Base-by-base conservation (phyloP, 768 basidiomycete genomes). In the Lactifluus echinatus region DNA sequence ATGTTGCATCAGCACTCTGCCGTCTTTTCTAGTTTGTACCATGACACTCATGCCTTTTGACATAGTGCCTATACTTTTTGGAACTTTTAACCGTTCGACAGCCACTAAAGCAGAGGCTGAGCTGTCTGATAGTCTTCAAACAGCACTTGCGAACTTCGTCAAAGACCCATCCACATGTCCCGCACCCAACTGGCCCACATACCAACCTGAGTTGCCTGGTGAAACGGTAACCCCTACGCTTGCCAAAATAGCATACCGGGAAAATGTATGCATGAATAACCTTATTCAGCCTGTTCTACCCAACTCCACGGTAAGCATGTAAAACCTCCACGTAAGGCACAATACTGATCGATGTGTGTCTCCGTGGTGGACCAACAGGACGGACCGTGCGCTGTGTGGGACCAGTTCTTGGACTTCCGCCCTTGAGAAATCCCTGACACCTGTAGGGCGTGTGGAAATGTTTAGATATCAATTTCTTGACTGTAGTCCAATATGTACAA, bases 51-150 rank as follows among this genome's bases (percentile, higher is more conserved):
- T 10, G 31, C 31, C 31, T 10, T 31, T 31, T 31, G 5, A 5
- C 31, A 31, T 31, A 31, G 31, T 31, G 31, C 31, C 31, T 31
- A 31, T 31, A 5, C 31, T 31, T 31, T 31, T 31, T 10, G 31
- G 31, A 31, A 31, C 31, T 4, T 31, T 5, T 10, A 10, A 31
- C 10, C 31, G 7, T 4, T 48, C 53, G 0, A 66, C 66, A 5
- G 68, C 66, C 0, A 64, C 63, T 4, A 28, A 60, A 1, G 31
- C 61, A 21, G 66, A 69, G 45, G 61, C 21, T 15, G 56, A 59
- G 28, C 55, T 67, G 28, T 69, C 66, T 0, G 14, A 46, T 10
- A 69, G 63, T 8, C 58, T 66, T 37, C 48, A 50, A 31, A 36
- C 48, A 3, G 42, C 49, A 17, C 50, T 56, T 19, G 47, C 39